Base-by-base conservation (phyloP, 164 flowering plant species). In the Houttuynia cordata region DNA sequence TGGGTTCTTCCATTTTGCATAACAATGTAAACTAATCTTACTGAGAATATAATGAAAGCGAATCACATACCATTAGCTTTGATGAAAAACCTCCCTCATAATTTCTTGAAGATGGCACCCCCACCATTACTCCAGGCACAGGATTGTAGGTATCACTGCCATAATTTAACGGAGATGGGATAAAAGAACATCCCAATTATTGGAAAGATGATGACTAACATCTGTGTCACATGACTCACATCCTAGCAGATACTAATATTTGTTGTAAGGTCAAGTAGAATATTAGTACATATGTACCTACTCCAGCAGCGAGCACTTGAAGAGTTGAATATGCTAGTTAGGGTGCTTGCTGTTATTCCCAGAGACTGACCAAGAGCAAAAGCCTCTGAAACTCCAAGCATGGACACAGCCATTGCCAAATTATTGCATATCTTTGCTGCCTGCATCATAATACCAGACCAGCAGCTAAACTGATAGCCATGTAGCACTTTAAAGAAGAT, bases 271-370 rank as follows among this genome's bases (percentile, higher is more conserved):
- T 30, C 6, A 30, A 30, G 37, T 30, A 30, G 6, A 30, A 30
- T 30, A 30, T 30, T 30, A 30, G 37, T 2, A 30, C 2, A 30
- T 30, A 30, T 30, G 45, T 67, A 74, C 77, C 77, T 67, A 70
- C 93, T 85, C 98, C 98, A 92, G 78, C 95, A 87, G 53, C 96
- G 88, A 62, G 93, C 98, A 76, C 91, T 87, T 34, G 98, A 92
- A 47, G 89, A 84, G 60, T 85, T 88, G 71, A 92, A 83, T 63
- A 92, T 79, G 64, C 70, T 78, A 61, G 95, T 81, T 21, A 92
- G 67, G 57, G 89, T 84, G 19, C 62, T 68, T 17, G 91, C 83
- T 62, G 79, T 22, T 61, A 92, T 74, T 65, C 98, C 98, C 56
- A 92, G 72, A 34, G 79, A 78, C 68, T 88, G 98, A 51, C 98